phyloP scores from a whole-genome alignment of 75 land plant genomes.

The Cunninghamia lanceolata region DNA sequence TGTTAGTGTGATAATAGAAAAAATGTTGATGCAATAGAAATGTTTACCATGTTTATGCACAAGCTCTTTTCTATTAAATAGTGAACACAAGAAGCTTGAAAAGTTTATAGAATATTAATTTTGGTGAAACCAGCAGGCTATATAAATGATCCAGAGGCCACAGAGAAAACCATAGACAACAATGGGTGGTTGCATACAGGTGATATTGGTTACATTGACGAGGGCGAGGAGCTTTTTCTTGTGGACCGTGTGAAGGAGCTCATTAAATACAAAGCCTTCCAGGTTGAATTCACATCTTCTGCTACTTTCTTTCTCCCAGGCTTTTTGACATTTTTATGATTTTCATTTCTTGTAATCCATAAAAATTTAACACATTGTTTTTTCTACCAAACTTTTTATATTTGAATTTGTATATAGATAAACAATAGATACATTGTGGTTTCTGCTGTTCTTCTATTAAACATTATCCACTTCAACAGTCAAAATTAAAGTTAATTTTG shows the following conservation, averaged over 20 bases:
- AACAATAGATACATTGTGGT: too few relatives aligned
- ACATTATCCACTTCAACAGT: too few relatives aligned
- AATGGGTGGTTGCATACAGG: conserved; percentile 88
- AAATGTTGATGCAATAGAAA: too few relatives aligned
- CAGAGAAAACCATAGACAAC: conserved; percentile 59
- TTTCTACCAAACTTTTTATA: too few relatives aligned
- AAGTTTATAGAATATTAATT: background rate
- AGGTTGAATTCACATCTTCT: conserved; percentile 20
- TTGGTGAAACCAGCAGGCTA: conserved; percentile 33
- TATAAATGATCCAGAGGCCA: conserved; percentile 63
- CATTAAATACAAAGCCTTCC: conserved; percentile 87
- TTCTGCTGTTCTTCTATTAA: too few relatives aligned
- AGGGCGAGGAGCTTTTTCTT: conserved; percentile 76
- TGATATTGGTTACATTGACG: conserved; percentile 81
- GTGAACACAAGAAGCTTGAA: background rate
- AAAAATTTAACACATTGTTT: too few relatives aligned
- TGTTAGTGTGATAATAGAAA: too few relatives aligned
- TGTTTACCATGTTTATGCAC: background rate
- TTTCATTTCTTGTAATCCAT: too few relatives aligned
- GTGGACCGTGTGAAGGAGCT: conserved; percentile 82
- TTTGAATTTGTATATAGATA: too few relatives aligned
- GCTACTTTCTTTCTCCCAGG: too few relatives aligned
- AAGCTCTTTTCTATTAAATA: background rate
- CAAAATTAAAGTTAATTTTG: too few relatives aligned
- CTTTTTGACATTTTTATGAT: too few relatives aligned